Conservation (phyloP, 1,284 basidiomycete genomes). For the Fomitopsis palustris region DNA sequence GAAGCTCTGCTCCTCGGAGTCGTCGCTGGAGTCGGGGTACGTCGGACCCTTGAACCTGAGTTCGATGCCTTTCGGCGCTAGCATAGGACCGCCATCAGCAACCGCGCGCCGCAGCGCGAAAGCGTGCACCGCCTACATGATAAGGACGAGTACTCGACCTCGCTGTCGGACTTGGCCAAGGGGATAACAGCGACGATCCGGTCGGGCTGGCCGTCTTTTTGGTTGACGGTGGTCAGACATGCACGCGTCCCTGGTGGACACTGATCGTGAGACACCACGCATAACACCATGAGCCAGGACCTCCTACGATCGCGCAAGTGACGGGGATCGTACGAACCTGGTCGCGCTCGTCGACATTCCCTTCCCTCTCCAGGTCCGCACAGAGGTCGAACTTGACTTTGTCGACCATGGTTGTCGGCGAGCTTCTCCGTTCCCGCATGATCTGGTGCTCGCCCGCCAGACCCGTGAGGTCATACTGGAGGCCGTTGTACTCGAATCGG, state of each 20-base stretch:
- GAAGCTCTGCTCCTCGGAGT: constrained; percentile 49
- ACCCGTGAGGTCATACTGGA: constrained; percentile 56
- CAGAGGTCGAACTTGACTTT: constrained; percentile 47
- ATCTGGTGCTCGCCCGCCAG: constrained; percentile 49
- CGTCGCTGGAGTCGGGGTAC: constrained; percentile 47
- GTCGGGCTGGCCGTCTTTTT: constrained; percentile 48
- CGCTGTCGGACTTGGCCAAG: constrained; percentile 46
- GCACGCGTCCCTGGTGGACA: constrained; percentile 65
- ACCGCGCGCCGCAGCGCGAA: not conserved
- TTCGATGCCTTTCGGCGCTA: constrained; percentile 51
- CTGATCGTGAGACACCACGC: constrained; percentile 33
- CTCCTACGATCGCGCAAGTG: not conserved
- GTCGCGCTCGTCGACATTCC: constrained; percentile 50
- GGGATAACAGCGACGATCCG: constrained; percentile 66
- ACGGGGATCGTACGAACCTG: constrained; percentile 49
- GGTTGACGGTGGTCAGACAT: constrained; percentile 66
- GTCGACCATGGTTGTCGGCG: constrained; percentile 36
- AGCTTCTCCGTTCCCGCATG: constrained; percentile 33
- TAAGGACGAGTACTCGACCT: constrained; percentile 37
- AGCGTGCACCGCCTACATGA: constrained; percentile 35
- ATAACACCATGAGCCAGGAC: constrained; percentile 8
- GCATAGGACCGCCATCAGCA: not conserved
- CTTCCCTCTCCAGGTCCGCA: constrained; percentile 46
- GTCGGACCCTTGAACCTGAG: constrained; percentile 56
- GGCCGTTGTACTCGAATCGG: constrained; percentile 39